Percentiles rank a stretch among this genome's conserved stretches.
Conservation (phyloP, 495 filamentous ascomycete genomes). For the Talaromyces nanjingensis region DNA sequence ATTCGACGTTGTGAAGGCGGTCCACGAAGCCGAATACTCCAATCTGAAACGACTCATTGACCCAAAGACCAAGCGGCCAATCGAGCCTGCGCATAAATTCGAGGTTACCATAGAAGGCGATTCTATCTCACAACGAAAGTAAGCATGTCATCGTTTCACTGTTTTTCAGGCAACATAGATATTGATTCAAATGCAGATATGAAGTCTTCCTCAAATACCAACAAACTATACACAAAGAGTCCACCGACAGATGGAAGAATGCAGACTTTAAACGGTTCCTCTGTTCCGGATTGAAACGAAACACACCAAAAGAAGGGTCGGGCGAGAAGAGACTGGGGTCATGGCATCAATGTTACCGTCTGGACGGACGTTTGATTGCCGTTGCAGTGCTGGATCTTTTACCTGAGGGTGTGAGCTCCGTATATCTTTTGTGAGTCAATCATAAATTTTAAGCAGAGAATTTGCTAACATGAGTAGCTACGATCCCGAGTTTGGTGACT, state of each 20-base stretch:
- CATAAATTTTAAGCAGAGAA: no score
- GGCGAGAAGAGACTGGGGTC: constrained; percentile 65
- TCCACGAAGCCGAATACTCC: constrained; percentile 64
- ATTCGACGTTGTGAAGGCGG: constrained; percentile 64
- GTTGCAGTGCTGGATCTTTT: constrained; percentile 85
- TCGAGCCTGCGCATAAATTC: constrained; percentile 72
- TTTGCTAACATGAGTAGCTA: constrained; percentile 39
- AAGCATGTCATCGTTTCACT: constrained; percentile 12
- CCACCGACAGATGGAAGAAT: constrained; percentile 55
- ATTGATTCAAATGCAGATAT: constrained; percentile 28
- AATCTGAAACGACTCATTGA: constrained; percentile 47
- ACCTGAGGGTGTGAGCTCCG: constrained; percentile 80
- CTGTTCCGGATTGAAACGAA: constrained; percentile 70
- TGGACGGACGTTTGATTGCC: constrained; percentile 84
- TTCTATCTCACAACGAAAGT: constrained; percentile 84
- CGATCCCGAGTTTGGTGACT: constrained; percentile 71
- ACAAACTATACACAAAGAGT: constrained; percentile 68
- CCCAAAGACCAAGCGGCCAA: constrained; percentile 44
- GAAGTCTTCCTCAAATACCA: constrained; percentile 83
- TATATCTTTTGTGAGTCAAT: constrained; percentile 92
- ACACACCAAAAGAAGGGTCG: constrained; percentile 31
- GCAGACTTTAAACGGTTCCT: constrained; percentile 76
- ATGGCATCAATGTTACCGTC: constrained; percentile 91
- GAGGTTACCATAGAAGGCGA: constrained; percentile 74
- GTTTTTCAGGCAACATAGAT: neutral